Percentiles rank a stretch among this genome's conserved stretches.
phyloP scores from a whole-genome alignment of 2,329 filamentous ascomycete genomes.

The Apiospora sp. region DNA sequence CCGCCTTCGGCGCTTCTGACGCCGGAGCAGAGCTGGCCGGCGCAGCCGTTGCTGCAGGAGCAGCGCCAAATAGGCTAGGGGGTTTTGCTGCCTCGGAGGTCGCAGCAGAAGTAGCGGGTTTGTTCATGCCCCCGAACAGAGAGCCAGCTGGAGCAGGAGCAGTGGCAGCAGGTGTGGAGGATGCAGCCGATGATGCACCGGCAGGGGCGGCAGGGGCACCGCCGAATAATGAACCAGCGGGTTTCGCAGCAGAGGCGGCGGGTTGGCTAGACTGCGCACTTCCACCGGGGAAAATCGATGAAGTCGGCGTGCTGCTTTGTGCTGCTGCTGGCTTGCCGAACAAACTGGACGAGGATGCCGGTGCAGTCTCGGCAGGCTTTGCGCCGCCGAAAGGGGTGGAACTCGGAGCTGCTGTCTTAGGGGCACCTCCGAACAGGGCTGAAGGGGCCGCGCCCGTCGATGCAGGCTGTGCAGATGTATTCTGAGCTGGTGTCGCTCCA shows the following conservation, averaged over 20 bases:
- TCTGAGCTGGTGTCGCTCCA: slow-evolving; percentile 42
- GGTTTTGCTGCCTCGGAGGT: slow-evolving; percentile 41
- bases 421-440: slow-evolving; percentile 32
- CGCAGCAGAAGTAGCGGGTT: slow-evolving; percentile 34
- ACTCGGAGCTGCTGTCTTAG: slow-evolving; percentile 7
- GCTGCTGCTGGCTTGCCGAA: slow-evolving; percentile 31
- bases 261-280: slow-evolving; percentile 28
- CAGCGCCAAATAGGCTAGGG: slow-evolving; percentile 39
- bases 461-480: slow-evolving; percentile 38
- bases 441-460: slow-evolving; percentile 25
- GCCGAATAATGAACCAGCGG: slow-evolving; percentile 35
- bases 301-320: slow-evolving; percentile 31
- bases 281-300: slow-evolving; percentile 1
- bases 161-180: slow-evolving; percentile 32
- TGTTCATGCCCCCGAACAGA: slow-evolving; percentile 33
- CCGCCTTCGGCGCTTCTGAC: slow-evolving; percentile 40
- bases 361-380: slow-evolving; percentile 34
- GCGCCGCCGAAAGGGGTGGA: slow-evolving; percentile 32
- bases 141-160: slow-evolving; percentile 32
- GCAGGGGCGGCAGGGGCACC: slow-evolving; percentile 21
- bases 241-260: slow-evolving; percentile 34
- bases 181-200: slow-evolving; percentile 29
- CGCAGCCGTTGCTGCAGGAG: slow-evolving; percentile 37
- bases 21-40: slow-evolving; percentile 36
- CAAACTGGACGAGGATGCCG: slow-evolving; percentile 28